Conservation (phyloP, 2,329 filamentous ascomycete species). For the Dactylellina leptospora region DNA sequence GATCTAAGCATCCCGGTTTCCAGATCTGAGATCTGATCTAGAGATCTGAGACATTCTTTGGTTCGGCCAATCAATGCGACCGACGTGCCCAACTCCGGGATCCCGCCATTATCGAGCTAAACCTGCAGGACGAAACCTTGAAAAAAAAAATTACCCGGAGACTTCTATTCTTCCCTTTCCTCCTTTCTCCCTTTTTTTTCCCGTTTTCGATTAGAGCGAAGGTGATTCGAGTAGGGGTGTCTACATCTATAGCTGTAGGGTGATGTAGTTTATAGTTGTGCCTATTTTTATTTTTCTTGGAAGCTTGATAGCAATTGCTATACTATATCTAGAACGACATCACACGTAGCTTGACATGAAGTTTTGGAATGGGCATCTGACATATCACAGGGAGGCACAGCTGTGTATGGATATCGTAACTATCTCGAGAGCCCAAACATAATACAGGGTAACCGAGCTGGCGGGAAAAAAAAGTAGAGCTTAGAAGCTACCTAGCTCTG, state of each 20-base stretch:
- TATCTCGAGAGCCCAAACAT: background rate
- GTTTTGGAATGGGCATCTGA: conserved; percentile 19
- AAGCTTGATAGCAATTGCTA: background rate
- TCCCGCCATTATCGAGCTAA: too few relatives aligned
- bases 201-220: too few relatives aligned
- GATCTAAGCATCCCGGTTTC: conserved; percentile 7
- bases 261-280: background rate
- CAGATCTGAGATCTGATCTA: conserved; percentile 40
- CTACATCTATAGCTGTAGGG: too few relatives aligned
- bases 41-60: conserved; percentile 42
- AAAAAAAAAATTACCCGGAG: too few relatives aligned
- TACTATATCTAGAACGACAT: conserved; percentile 4
- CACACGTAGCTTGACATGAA: conserved; percentile 9
- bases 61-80: too few relatives aligned
- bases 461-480: too few relatives aligned
- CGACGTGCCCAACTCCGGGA: too few relatives aligned
- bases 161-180: too few relatives aligned
- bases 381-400: background rate
- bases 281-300: background rate
- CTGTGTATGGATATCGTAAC: background rate
- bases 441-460: background rate
- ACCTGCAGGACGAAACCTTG: too few relatives aligned
- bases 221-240: too few relatives aligned
- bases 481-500: background rate
- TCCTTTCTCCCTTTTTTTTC: too few relatives aligned